Percentiles rank a stretch among this genome's conserved stretches.
These are phyloP conservation scores for Aspergillus campestris DNA, from an alignment of 495 filamentous ascomycete genomes.

Conservation along the genomic window DNA sequence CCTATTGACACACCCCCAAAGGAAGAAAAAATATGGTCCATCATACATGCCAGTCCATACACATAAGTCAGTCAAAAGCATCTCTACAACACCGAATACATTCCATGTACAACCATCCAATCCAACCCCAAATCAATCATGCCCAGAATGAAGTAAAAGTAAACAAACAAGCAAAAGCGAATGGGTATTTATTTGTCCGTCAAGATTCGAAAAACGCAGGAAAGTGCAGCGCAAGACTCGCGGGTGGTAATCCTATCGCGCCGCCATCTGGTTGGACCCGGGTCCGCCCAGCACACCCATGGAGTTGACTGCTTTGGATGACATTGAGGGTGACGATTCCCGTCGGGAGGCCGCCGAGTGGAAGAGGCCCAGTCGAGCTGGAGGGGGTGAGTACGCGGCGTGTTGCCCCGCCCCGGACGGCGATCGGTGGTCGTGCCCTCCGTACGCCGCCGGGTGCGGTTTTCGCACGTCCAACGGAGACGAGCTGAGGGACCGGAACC, in stretches of 20 bases:
- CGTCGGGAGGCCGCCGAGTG: slow-evolving; percentile 21
- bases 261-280: slow-evolving; percentile 28
- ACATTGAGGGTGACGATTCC: slow-evolving; percentile 25
- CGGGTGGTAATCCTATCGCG: slow-evolving; percentile 17
- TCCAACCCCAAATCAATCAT: too few relatives aligned
- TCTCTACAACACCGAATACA: slow-evolving; percentile 12
- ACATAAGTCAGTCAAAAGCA: slow-evolving; percentile 6
- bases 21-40: background rate
- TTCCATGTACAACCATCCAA: slow-evolving; percentile 8
- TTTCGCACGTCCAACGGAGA: slow-evolving; percentile 41
- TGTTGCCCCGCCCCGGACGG: slow-evolving; percentile 19
- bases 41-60: slow-evolving; percentile 20
- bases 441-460: slow-evolving; percentile 23
- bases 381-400: slow-evolving; percentile 30
- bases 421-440: slow-evolving; percentile 22
- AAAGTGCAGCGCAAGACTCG: background rate
- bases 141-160: too few relatives aligned
- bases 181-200: too few relatives aligned
- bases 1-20: slow-evolving; percentile 1
- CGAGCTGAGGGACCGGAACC: slow-evolving; percentile 35
- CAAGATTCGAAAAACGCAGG: background rate
- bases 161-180: too few relatives aligned
- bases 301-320: slow-evolving; percentile 26
- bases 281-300: slow-evolving; percentile 23
- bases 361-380: slow-evolving; percentile 31